phyloP scores from a whole-genome alignment of 2,329 filamentous ascomycete genomes.

The Daldinia sp. region DNA sequence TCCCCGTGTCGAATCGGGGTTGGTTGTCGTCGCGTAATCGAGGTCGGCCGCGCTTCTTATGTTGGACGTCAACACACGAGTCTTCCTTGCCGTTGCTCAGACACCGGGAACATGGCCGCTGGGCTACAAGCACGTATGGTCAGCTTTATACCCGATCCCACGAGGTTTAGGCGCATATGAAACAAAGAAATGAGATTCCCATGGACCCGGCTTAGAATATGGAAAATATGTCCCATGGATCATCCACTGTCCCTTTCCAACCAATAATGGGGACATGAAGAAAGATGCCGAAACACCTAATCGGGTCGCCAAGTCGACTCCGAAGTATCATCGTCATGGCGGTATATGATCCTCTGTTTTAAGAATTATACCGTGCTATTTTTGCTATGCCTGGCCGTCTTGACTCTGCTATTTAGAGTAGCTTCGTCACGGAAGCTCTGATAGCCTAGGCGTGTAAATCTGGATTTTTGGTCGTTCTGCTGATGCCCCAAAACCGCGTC shows the following conservation, averaged over 20 bases:
- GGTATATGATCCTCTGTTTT: not conserved
- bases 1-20: conserved; percentile 65
- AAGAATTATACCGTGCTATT: not conserved
- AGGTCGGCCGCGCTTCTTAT: conserved; percentile 85
- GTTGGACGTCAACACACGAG: conserved; percentile 83
- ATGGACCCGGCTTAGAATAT: not conserved
- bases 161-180: conserved; percentile 19
- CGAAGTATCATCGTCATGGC: not conserved
- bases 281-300: not conserved
- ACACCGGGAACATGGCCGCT: conserved; percentile 83
- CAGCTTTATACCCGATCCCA: conserved; percentile 47
- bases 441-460: not conserved
- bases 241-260: not conserved
- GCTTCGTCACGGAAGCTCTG: not conserved
- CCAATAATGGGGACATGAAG: not conserved
- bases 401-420: not conserved
- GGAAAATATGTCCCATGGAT: not conserved
- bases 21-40: conserved; percentile 79
- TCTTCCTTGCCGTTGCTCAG: conserved; percentile 83
- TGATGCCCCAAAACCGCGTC: not conserved
- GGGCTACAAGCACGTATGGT: conserved; percentile 62
- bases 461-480: not conserved
- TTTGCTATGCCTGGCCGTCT: not conserved
- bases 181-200: conserved; percentile 13
- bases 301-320: not conserved